Evolutionary conservation across 2,329 filamentous ascomycete genomes (phyloP), one percentile per base, ranked within the genome.

Genomic region (Aspergillus eucalypticola): DNA sequence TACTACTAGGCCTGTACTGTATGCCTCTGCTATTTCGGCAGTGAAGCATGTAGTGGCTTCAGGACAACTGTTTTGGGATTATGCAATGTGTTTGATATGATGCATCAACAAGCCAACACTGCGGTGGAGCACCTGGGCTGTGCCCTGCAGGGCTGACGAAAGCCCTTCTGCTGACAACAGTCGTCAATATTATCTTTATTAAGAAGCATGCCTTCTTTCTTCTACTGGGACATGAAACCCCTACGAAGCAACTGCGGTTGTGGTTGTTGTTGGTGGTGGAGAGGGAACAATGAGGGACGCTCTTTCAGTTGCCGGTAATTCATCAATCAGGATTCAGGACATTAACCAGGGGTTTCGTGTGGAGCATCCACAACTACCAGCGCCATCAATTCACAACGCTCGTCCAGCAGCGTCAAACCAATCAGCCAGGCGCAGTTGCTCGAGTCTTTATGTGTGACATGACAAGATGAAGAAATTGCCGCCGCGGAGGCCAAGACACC

Each of bases 371-470:
- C 25, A 8, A n/a, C 46, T n/a, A n/a, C 25, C 46, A 27, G n/a
- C 46, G 46, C 46, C 10, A 50, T 50, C 46, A 50, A 29, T 29
- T 29, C 29, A 27, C 46, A 50, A 50, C 46, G 25, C n/a, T 29
- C 46, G 46, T 17, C 46, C 25, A 27, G n/a, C 46, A 17, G 46
- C 46, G n/a, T 25, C 21, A 49, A 27, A 21, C 44, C 44, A 23
- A 54, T 10, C 35, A 10, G 49, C 49, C 49, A 38, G 15, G 32
- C 21, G 49, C 38, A 5, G 23, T 6, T 11, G 21, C 15, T 27
- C 17, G 19, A 25, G 29, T 32, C 17, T 58, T 56, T 46, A 59
- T 60, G 52, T 54, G 19, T 50, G 49, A 53, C 49, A 58, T 54
- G 49, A 55, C 17, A 58, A 58, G 27, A 46, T 32, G 53, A 44